Evolutionary conservation across 768 basidiomycete species (phyloP).

Genomic region (Fistulinella prunicolor): DNA sequence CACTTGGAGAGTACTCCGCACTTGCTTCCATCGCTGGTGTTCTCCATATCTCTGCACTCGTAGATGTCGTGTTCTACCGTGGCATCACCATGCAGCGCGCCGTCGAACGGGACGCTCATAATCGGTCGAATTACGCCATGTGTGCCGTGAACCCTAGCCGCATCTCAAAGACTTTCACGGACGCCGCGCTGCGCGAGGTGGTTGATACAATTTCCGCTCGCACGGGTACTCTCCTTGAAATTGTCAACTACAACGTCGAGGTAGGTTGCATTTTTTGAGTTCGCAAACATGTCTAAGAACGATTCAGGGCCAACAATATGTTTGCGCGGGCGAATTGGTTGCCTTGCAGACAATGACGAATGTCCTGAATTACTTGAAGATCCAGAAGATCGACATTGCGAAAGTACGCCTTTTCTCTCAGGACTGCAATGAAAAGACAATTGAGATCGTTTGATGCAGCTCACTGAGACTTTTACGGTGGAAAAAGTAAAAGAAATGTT

Average conservation of each 20-base stretch:
- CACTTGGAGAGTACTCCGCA: slow-evolving; percentile 97
- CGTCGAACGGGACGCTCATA: slow-evolving; percentile 90
- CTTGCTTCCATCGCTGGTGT: slow-evolving; percentile 97
- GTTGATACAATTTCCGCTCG: slow-evolving; percentile 83
- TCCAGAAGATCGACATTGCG: slow-evolving; percentile 91
- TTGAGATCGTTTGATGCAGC: slow-evolving; percentile 39
- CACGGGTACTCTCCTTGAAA: slow-evolving; percentile 86
- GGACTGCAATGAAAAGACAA: not conserved
- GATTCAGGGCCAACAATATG: slow-evolving; percentile 95
- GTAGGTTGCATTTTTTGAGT: slow-evolving; percentile 38
- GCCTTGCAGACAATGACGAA: slow-evolving; percentile 93
- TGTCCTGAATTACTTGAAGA: slow-evolving; percentile 93
- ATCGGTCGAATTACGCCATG: slow-evolving; percentile 97
- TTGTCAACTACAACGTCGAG: slow-evolving; percentile 96
- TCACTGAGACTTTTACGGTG: slow-evolving; percentile 82
- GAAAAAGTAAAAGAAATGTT: slow-evolving; percentile 98
- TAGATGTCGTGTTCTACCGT: slow-evolving; percentile 99
- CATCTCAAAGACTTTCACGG: slow-evolving; percentile 91
- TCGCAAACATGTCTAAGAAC: not conserved
- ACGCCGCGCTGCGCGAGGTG: slow-evolving; percentile 93
- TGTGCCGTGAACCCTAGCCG: slow-evolving; percentile 98
- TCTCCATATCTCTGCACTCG: slow-evolving; percentile 89
- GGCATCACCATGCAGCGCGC: slow-evolving; percentile 99
- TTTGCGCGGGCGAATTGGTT: slow-evolving; percentile 94
- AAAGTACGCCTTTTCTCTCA: slow-evolving; percentile 48